Evolutionary conservation across 2,329 filamentous ascomycete species (phyloP).

Genomic region (Torrubiella hemipterigena): DNA sequence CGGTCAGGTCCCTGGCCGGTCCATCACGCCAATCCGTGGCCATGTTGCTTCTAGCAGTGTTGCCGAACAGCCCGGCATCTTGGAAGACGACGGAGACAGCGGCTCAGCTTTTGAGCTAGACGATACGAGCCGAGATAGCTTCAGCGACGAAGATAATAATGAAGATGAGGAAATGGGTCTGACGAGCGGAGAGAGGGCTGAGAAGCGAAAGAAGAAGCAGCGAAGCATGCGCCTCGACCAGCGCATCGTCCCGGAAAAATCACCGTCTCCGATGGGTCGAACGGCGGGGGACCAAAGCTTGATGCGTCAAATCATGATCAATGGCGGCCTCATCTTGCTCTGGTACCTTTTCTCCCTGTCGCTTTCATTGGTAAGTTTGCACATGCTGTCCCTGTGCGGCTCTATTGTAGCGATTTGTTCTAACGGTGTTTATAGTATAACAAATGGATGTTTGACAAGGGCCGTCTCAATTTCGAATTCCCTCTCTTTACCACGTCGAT

Average conservation of each 20-base stretch:
- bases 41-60: constrained; percentile 13
- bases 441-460: constrained; percentile 97
- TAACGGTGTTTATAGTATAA: constrained; percentile 59
- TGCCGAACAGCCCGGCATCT: constrained; percentile 22
- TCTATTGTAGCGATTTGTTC: constrained; percentile 3
- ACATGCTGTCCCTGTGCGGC: background rate
- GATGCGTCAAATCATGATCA: constrained; percentile 55
- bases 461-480: constrained; percentile 80
- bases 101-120: constrained; percentile 15
- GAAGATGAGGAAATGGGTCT: constrained; percentile 87
- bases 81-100: constrained; percentile 10
- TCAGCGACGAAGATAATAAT: constrained; percentile 60
- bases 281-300: constrained; percentile 67
- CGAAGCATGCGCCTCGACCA: constrained; percentile 60
- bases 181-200: constrained; percentile 58
- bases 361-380: constrained; percentile 66
- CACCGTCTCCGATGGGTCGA: constrained; percentile 58
- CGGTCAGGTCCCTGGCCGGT: constrained; percentile 12
- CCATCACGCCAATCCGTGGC: constrained; percentile 8
- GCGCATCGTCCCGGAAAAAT: constrained; percentile 48
- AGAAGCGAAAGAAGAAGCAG: constrained; percentile 53
- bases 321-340: constrained; percentile 67
- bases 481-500: constrained; percentile 89
- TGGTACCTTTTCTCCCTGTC: constrained; percentile 91
- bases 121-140: constrained; percentile 36